Evolutionary conservation across 1,139 yeast genomes (phyloP), one percentile per base, ranked within the genome.

Genomic region (Candida frijolesensis): DNA sequence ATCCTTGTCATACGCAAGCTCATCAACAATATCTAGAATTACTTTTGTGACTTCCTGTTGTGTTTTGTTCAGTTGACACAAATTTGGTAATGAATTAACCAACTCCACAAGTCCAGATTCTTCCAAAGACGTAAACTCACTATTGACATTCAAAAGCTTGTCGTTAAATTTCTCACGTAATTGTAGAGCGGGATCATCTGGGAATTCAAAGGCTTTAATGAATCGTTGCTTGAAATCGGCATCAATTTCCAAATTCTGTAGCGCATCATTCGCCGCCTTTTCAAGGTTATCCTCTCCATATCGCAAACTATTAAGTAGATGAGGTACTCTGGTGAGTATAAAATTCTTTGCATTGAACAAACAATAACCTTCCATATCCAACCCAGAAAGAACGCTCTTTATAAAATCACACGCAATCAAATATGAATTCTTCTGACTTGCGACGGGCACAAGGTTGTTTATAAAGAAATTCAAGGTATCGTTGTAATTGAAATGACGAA

Each of bases 151-250:
- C 16, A 80, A 60, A n/a, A 81, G 64, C 48, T 71, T 71, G 16
- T 68, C 68, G 42, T 73, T 64, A 49, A 63, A 57, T 32, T 60
- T 58, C 8, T 60, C 61, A 22, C 52, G 56, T 40, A 61, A 57
- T 41, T 62, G 57, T 16, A 59, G 56, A 18, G 47, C 51, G 7
- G 46, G 37, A 22, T 27, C 40, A 16, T 44, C 46, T 3, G 60
- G 54, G 44, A 59, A 56, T 12, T 58, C 53, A 34, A 63, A 56
- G 37, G 59, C 64, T 29, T 79, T 80, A 18, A 85, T 62, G 51
- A 87, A 83, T 16, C 76, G 80, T 54, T 81, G 84, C 46, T 87
- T 74, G 2, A 84, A 70, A 57, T 75, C 78, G 56, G 75, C 80
- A 34, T 73, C 58, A 42, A 50, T 22, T 8, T 51, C 51, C 15